Evolutionary conservation across 202 grass and related monocot species (phyloP), one percentile per base, ranked within the genome.

Genomic region (Tripidium arundinaceum): DNA sequence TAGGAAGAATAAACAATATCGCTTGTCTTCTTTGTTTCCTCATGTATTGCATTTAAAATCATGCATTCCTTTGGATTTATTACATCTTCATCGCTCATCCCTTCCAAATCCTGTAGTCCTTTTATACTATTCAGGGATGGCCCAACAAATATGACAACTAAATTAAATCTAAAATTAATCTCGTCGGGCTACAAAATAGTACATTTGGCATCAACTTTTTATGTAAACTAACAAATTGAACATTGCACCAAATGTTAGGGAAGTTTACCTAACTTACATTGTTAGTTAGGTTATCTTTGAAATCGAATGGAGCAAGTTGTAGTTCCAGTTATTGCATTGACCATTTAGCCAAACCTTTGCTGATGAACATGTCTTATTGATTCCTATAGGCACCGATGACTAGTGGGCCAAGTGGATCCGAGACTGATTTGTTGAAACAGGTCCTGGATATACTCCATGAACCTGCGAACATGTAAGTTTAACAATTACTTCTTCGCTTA

Each of bases 381-480:
- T 58, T 77, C 22, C 26, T 84, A 37, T 69, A 88, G 90, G 70
- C 62, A 42, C 72, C 50, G 14, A 38, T 70, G 36, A 22, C 31
- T 41, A 46, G 26, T 50, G 69, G 65, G n/a, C n/a, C n/a, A n/a
- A n/a, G n/a, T n/a, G 81, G 72, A 82, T 84, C 88, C 1, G 82
- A 77, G 79, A 86, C 72, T 40, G 92, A 98, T 83, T 75, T 89
- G 50, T 84, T 93, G 7, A 85, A 77, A 42, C 68, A 89, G 46
- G 92, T 94, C 70, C 72, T 98, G 73, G 85, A 86, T 33, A 64
- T 98, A 70, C 87, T 98, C 81, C 82, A 67, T 11, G 94, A 98
- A 81, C 94, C 90, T 74, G 86, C 83, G 74, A 84, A 74, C 82
- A n/a, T 91, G 94, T 94, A 83, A 92, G 10, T 79, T 66, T n/a